Conservation (phyloP, 768 basidiomycete genomes). For the Lactarius sp. region DNA sequence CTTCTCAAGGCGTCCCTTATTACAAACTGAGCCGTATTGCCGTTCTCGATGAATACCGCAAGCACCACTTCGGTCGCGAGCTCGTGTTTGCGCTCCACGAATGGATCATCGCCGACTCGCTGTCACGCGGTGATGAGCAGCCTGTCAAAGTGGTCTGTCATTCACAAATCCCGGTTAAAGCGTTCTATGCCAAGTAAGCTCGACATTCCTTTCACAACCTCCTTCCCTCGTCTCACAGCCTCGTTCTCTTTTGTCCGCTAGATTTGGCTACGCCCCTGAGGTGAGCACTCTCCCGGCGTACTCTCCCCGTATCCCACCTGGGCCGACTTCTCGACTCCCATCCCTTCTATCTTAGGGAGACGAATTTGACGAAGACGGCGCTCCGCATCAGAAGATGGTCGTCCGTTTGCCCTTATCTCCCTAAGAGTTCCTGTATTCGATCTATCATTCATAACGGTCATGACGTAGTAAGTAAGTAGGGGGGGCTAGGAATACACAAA, state of each 20-base stretch:
- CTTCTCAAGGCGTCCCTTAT: conserved; percentile 35
- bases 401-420: conserved; percentile 43
- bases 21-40: conserved; percentile 74
- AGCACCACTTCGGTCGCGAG: conserved; percentile 56
- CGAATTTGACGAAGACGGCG: conserved; percentile 78
- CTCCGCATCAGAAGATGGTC: conserved; percentile 83
- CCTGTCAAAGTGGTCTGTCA: conserved; percentile 49
- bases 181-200: conserved; percentile 73
- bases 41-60: conserved; percentile 61
- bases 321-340: neutral
- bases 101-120: conserved; percentile 46
- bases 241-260: conserved; percentile 34
- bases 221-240: conserved; percentile 26
- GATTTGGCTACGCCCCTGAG: conserved; percentile 65
- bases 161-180: conserved; percentile 67
- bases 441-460: conserved; percentile 32
- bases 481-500: conserved; percentile 41
- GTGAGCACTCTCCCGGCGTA: conserved; percentile 36
- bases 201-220: conserved; percentile 11
- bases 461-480: conserved; percentile 30
- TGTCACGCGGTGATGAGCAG: conserved; percentile 28
- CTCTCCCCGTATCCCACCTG: conserved; percentile 20
- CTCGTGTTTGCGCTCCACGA: conserved; percentile 61
- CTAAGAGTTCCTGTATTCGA: conserved; percentile 31
- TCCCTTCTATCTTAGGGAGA: conserved; percentile 44